These are phyloP conservation scores for Juglanconis sp. DNA, from an alignment of 2,329 filamentous ascomycete genomes.

Conservation along the genomic window DNA sequence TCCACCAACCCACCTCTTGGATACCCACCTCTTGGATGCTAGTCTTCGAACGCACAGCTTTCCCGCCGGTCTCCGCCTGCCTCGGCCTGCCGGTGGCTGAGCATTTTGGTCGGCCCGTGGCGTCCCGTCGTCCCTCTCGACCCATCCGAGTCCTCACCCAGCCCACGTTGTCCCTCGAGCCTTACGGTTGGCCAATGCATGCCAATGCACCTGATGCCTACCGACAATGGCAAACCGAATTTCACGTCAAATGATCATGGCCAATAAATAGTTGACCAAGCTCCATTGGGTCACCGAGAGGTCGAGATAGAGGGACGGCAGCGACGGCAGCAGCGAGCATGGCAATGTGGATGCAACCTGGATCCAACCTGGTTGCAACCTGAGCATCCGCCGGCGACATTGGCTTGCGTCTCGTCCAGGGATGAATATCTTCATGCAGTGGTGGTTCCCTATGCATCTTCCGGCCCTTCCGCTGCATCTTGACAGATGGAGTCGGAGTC, in stretches of 20 bases:
- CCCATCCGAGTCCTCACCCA: no score
- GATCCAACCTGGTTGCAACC: not conserved
- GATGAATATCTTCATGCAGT: not conserved
- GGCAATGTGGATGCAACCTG: not conserved
- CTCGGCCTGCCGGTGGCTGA: no score
- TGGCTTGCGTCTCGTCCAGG: not conserved
- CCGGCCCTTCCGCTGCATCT: not conserved
- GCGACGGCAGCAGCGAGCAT: not conserved
- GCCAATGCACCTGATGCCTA: no score
- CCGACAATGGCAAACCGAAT: no score
- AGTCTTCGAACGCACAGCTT: no score
- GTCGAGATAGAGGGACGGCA: not conserved
- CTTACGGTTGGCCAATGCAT: no score
- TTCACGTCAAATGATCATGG: not conserved
- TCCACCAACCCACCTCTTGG: no score
- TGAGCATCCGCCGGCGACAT: not conserved
- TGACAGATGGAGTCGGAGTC: not conserved
- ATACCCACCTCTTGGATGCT: no score
- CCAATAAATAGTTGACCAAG: not conserved
- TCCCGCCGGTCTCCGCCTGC: no score
- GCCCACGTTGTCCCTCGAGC: no score
- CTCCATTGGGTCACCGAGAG: not conserved
- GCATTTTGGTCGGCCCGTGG: no score
- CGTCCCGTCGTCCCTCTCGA: no score
- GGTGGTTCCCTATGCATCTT: not conserved